These are phyloP conservation scores for Acer campestre DNA, from an alignment of 345 rosid genomes.

Conservation along the genomic window DNA sequence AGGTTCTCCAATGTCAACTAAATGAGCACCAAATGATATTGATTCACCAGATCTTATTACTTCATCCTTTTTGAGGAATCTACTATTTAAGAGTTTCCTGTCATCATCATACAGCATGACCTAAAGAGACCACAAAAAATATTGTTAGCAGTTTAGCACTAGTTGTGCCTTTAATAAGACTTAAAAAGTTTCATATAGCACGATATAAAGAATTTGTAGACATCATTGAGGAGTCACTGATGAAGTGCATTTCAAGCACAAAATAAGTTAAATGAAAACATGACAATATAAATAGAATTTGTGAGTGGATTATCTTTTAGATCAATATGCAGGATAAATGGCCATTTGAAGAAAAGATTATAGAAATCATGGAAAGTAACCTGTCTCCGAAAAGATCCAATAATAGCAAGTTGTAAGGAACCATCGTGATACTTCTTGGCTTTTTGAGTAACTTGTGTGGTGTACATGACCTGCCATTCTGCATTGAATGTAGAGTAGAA, in stretches of 20 bases:
- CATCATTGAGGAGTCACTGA: background rate
- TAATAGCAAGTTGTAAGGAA: slow-evolving; percentile 33
- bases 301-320: slow-evolving; percentile 5
- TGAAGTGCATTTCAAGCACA: background rate
- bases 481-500: slow-evolving; percentile 10
- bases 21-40: slow-evolving; percentile 40
- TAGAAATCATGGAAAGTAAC: slow-evolving; percentile 27
- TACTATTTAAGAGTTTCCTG: slow-evolving; percentile 37
- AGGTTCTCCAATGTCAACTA: slow-evolving; percentile 57
- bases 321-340: slow-evolving; percentile 11
- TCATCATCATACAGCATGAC: slow-evolving; percentile 55
- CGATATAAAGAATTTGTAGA: background rate
- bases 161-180: slow-evolving; percentile 7
- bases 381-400: slow-evolving; percentile 51
- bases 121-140: slow-evolving; percentile 34
- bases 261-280: background rate
- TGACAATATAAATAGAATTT: background rate
- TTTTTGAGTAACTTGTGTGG: slow-evolving; percentile 59
- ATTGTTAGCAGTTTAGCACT: slow-evolving; percentile 9
- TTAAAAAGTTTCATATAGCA: slow-evolving; percentile 5
- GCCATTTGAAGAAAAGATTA: slow-evolving; percentile 4
- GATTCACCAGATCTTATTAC: slow-evolving; percentile 47
- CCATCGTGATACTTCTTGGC: slow-evolving; percentile 75
- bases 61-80: slow-evolving; percentile 58
- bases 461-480: slow-evolving; percentile 72